Conservation (phyloP, 495 filamentous ascomycete species). For the Aspergillus nidulans region DNA sequence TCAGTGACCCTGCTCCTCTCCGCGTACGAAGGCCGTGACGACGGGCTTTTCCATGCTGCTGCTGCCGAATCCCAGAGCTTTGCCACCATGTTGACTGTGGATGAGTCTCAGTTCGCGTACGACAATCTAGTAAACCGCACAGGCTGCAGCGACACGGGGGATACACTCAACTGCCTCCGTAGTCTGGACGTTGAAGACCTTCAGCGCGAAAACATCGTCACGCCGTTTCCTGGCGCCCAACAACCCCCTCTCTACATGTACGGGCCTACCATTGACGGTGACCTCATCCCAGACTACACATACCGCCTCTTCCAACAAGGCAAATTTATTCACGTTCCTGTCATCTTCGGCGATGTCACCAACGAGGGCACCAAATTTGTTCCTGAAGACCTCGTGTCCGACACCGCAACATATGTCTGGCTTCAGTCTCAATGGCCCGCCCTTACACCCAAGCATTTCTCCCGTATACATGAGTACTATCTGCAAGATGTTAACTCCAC, state of each 20-base stretch:
- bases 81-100: constrained; percentile 52
- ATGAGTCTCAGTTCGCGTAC: constrained; percentile 62
- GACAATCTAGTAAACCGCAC: constrained; percentile 55
- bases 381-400: constrained; percentile 42
- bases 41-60: constrained; percentile 57
- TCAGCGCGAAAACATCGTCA: constrained; percentile 49
- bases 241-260: constrained; percentile 54
- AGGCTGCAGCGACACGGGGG: constrained; percentile 40
- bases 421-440: constrained; percentile 59
- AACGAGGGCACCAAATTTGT: constrained; percentile 68
- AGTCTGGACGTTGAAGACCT: constrained; percentile 43
- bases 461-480: constrained; percentile 55
- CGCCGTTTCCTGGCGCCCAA: constrained; percentile 49
- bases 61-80: constrained; percentile 65
- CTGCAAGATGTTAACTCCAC: constrained; percentile 37
- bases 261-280: constrained; percentile 53
- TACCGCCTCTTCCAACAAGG: constrained; percentile 54
- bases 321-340: constrained; percentile 62
- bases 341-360: constrained; percentile 66
- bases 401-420: constrained; percentile 49
- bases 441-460: constrained; percentile 49
- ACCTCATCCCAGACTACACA: constrained; percentile 56
- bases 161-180: constrained; percentile 58
- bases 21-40: constrained; percentile 54
- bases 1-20: constrained; percentile 63